Conservation (phyloP, 2,329 filamentous ascomycete species). For the Colletotrichum lini region DNA sequence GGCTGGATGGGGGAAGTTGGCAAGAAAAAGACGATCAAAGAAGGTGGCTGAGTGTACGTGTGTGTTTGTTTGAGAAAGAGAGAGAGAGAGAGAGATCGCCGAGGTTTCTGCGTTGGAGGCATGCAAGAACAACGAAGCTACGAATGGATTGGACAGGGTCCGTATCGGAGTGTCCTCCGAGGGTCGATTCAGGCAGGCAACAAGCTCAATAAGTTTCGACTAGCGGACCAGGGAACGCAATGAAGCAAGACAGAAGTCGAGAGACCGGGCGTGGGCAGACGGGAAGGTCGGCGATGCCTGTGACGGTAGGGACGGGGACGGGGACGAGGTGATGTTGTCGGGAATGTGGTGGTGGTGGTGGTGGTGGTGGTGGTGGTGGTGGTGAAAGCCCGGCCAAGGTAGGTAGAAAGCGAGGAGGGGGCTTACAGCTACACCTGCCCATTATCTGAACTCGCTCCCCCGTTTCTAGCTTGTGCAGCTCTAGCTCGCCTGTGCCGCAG, state of each 20-base stretch:
- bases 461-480: not conserved
- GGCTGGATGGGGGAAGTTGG: constrained; percentile 10
- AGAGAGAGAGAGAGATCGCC: too few relatives aligned
- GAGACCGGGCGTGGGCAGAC: not conserved
- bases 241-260: constrained; percentile 18
- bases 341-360: not conserved
- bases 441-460: not conserved
- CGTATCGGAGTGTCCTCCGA: constrained; percentile 30
- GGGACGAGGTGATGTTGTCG: constrained; percentile 7
- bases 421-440: not conserved
- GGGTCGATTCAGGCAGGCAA: constrained; percentile 11
- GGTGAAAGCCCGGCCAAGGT: not conserved
- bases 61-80: too few relatives aligned
- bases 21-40: constrained; percentile 27
- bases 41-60: constrained; percentile 1
- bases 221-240: not conserved
- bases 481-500: not conserved
- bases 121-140: too few relatives aligned
- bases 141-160: too few relatives aligned
- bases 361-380: not conserved
- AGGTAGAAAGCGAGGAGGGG: not conserved
- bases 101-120: too few relatives aligned
- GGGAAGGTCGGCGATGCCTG: not conserved
- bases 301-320: constrained; percentile 3
- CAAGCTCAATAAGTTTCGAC: not conserved